Conservation (phyloP, 202 grass and related monocot genomes). For the Hordeum pubiflorum region DNA sequence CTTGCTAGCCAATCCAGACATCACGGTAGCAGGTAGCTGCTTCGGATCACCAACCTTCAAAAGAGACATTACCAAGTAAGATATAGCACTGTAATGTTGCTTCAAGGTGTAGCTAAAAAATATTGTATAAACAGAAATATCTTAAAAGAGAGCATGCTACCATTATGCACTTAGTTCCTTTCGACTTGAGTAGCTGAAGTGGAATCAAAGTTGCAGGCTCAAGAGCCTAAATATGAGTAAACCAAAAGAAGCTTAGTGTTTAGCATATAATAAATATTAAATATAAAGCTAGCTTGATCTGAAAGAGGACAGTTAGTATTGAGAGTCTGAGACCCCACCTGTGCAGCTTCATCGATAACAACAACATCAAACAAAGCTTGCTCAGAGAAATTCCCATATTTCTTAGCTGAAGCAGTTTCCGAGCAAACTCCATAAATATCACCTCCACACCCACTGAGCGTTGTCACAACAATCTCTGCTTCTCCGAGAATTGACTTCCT, state of each 20-base stretch:
- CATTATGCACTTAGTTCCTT: conserved; percentile 96
- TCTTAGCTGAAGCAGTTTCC: conserved; percentile 63
- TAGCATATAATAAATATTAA: neutral
- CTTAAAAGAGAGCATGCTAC: conserved; percentile 29
- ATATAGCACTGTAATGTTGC: neutral
- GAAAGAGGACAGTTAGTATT: conserved; percentile 7
- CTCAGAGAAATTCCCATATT: conserved; percentile 75
- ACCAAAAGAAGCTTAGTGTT: conserved; percentile 24
- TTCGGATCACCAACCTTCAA: conserved; percentile 96
- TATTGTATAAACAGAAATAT: neutral
- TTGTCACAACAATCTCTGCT: conserved; percentile 90
- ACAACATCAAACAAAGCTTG: conserved; percentile 91
- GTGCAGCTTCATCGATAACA: conserved; percentile 92
- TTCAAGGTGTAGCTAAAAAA: conserved; percentile 5
- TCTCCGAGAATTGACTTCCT: conserved; percentile 87
- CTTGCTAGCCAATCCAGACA: conserved; percentile 86
- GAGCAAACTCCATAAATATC: conserved; percentile 87
- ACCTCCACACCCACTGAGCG: conserved; percentile 87
- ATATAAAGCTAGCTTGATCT: conserved; percentile 8
- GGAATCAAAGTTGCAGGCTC: conserved; percentile 96
- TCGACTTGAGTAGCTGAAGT: conserved; percentile 94
- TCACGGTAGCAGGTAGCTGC: conserved; percentile 91
- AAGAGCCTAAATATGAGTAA: conserved; percentile 64
- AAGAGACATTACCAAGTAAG: conserved; percentile 20
- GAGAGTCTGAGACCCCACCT: conserved; percentile 32